Base-by-base conservation (phyloP, 345 rosid genomes). In the Eutrema japonicum region DNA sequence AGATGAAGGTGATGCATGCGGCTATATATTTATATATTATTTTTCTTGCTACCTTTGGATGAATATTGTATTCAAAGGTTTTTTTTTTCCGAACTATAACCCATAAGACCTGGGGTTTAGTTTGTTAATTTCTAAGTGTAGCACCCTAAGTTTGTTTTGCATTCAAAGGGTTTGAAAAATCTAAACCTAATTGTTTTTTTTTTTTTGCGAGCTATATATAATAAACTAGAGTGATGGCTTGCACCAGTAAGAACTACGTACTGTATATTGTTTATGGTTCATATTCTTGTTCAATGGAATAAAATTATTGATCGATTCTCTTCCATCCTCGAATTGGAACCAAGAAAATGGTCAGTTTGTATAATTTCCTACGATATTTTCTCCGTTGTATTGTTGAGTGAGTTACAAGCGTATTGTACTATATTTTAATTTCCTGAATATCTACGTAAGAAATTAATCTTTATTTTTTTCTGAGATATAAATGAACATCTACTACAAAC, bases 1-100 rank as follows among this genome's bases (percentile, higher is more conserved):
- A 69, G 86, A 79, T 94, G 84, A 85, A 58, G 10, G 6, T 4
- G 13, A 47, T 12, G 46, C 33, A 32, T 27, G 26, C 8, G 6
- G 3, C 51, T 73, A 5, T 57, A 9, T 18, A 55, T 53, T 3
- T 3, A 42, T 53, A 37, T 37, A 33, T 35, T 14, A 47, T 3
- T 36, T 50, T 32, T 40, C 36, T 50, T 4, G 12, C 29, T 30
- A 60, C 27, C 56, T 69, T 62, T 47, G 70, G 65, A 76, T 62
- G 43, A 68, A 45, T 14, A 61, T 52, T 61, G 55, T 68, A 43
- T 62, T 50, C 64, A 46, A 69, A 62, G 70, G 36, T 14, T 61
- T 51, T 55, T 51, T 55, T 54, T 67, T 68, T 51, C 8, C 61
- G 7, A 67, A 49, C 73, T 58, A 41, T 27, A 49, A 48, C 71